Evolutionary conservation across 805 yeast genomes (phyloP).

Genomic region (Starmerella vitae): DNA sequence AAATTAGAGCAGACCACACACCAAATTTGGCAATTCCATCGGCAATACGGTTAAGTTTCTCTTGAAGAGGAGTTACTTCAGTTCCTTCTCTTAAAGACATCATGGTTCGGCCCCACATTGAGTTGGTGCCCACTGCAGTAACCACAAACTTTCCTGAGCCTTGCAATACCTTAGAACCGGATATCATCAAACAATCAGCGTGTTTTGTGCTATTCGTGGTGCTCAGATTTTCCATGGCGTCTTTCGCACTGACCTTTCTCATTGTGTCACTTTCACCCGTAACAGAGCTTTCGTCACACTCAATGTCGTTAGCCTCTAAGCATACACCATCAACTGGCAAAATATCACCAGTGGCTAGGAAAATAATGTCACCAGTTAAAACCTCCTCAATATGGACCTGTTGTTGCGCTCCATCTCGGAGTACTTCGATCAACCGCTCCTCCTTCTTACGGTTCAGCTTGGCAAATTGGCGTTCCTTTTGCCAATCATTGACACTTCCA

Average conservation of each 20-base stretch:
- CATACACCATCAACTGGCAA: conserved; percentile 79
- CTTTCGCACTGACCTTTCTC: conserved; percentile 46
- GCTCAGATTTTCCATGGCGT: conserved; percentile 25
- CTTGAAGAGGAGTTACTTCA: conserved; percentile 82
- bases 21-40: conserved; percentile 95
- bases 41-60: conserved; percentile 65
- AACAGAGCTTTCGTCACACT: conserved; percentile 81
- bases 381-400: conserved; percentile 61
- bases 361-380: conserved; percentile 72
- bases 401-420: conserved; percentile 55
- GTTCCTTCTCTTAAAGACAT: conserved; percentile 58
- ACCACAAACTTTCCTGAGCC: conserved; percentile 80
- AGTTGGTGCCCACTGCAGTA: conserved; percentile 80
- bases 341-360: conserved; percentile 85
- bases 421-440: conserved; percentile 62
- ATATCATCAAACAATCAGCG: conserved; percentile 69
- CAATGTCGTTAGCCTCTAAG: conserved; percentile 53
- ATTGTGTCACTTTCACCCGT: conserved; percentile 91
- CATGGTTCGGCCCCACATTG: conserved; percentile 88
- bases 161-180: conserved; percentile 76
- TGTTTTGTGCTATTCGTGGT: conserved; percentile 18
- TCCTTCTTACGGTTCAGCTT: conserved; percentile 79
- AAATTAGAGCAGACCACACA: conserved; percentile 64
- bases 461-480: conserved; percentile 87
- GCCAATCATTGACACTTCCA: conserved; percentile 92